Conservation (phyloP, 2,329 filamentous ascomycete species). For the Zymoseptoria passerinii region DNA sequence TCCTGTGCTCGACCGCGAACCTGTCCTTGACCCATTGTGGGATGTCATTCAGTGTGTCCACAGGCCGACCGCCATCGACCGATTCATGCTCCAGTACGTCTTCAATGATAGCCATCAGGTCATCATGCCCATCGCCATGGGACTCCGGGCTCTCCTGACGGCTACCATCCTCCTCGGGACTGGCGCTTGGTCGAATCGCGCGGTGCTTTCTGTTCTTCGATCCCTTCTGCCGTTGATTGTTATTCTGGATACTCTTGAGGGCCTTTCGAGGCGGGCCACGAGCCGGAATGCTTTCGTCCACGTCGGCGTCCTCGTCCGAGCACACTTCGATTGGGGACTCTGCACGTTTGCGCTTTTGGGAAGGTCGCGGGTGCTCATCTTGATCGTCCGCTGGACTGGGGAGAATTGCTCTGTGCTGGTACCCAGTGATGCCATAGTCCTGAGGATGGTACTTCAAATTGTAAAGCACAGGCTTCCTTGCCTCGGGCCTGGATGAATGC, state of each 20-base stretch:
- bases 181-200: background rate
- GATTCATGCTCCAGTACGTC: background rate
- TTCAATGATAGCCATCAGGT: background rate
- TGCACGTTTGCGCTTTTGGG: background rate
- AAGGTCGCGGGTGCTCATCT: background rate
- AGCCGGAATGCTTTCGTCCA: background rate
- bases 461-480: slow-evolving; percentile 19
- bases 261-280: background rate
- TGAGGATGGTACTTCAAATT: slow-evolving; percentile 20
- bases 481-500: slow-evolving; percentile 15
- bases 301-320: background rate
- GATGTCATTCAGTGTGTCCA: background rate
- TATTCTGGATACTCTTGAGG: background rate
- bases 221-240: background rate
- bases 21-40: slow-evolving; percentile 7
- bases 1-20: slow-evolving; percentile 1
- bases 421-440: slow-evolving; percentile 18
- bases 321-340: slow-evolving; percentile 1
- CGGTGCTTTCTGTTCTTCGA: background rate
- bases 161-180: background rate
- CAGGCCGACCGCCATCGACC: background rate
- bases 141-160: background rate
- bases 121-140: background rate
- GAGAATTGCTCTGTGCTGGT: slow-evolving; percentile 7
- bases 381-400: background rate